Base-by-base conservation (phyloP, 257 asterid genomes). In the Pogostemon cablin region DNA sequence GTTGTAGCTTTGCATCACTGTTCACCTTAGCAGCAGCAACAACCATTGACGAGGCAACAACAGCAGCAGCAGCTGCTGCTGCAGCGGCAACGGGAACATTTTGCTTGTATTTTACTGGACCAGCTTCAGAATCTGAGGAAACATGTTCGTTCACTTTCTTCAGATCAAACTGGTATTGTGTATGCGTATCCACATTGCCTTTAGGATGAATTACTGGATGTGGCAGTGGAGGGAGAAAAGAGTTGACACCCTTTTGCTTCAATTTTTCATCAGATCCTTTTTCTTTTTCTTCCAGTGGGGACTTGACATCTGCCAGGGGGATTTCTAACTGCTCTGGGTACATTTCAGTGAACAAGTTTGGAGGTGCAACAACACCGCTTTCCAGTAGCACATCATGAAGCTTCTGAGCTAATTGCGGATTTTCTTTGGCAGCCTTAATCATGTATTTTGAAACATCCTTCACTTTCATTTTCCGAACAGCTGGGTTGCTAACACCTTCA, bases 281-380 rank as follows among this genome's bases (percentile, higher is more conserved):
- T 80, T 75, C 93, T 61, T 70, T 82, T 54, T 78, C 88, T 56
- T 62, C 86, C 5, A 48, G 38, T 15, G 61, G 67, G 50, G 85
- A 69, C 81, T 82, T 86, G 73, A 67, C 70, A 49, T 82, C 87
- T 66, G 72, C 73, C 41, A 67, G 71, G 12, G 74, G 73, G 57
- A 71, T 71, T 62, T 78, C 81, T 63, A 86, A 59, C 77, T 80
- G 85, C 44, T 88, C 87, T 0, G 88, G 71, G 75, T 82, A 87
- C 75, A 84, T 80, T 81, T 90, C 97, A 40, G 89, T 70, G 82
- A 93, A 93, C 83, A 93, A 74, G 83, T 87, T 75, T 25, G 96
- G 96, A 62, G 98, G 98, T 55, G 98, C 97, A 60, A 90, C 93
- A 25, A 93, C 97, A 10, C 98, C 98, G 75, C 98, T 93, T 82